Evolutionary conservation across 2,329 filamentous ascomycete species (phyloP).

Genomic region (Thielaviopsis punctulata): DNA sequence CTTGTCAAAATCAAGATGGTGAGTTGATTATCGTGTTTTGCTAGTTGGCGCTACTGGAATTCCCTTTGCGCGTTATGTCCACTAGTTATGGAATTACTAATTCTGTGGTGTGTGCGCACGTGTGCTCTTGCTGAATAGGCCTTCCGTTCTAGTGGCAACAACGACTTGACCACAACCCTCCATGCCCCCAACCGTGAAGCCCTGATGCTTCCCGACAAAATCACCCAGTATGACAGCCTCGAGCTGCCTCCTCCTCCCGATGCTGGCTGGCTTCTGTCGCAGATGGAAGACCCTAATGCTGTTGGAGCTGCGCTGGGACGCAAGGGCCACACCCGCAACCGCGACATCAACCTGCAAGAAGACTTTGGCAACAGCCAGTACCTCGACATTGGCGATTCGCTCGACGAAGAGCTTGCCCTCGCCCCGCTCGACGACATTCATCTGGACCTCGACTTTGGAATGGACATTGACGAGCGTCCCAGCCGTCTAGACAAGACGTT

Average conservation of each 20-base stretch:
- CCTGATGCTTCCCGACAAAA: constrained; percentile 74
- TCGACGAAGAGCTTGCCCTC: constrained; percentile 39
- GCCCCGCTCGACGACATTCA: constrained; percentile 49
- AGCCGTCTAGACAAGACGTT: constrained; percentile 43
- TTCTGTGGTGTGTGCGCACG: too few relatives aligned
- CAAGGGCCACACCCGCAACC: constrained; percentile 39
- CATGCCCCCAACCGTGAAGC: constrained; percentile 70
- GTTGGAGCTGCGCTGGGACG: constrained; percentile 32
- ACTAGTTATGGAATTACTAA: constrained; percentile 5
- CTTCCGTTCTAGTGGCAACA: constrained; percentile 84
- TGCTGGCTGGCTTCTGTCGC: constrained; percentile 65
- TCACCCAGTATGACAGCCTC: constrained; percentile 77
- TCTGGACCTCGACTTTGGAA: constrained; percentile 56
- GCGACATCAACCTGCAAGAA: constrained; percentile 52
- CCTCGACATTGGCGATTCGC: constrained; percentile 46
- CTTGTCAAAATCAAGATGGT: constrained; percentile 99
- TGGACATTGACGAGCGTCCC: constrained; percentile 52
- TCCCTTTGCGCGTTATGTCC: background rate
- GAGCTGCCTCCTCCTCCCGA: constrained; percentile 71
- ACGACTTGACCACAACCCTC: constrained; percentile 75
- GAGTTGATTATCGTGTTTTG: constrained; percentile 16
- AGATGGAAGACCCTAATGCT: constrained; percentile 45
- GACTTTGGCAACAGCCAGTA: constrained; percentile 65
- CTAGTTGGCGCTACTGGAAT: too few relatives aligned
- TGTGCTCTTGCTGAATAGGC: constrained; percentile 42